phyloP scores from a whole-genome alignment of 352 stramenopile species.

The Halophytophthora batemanensis region DNA sequence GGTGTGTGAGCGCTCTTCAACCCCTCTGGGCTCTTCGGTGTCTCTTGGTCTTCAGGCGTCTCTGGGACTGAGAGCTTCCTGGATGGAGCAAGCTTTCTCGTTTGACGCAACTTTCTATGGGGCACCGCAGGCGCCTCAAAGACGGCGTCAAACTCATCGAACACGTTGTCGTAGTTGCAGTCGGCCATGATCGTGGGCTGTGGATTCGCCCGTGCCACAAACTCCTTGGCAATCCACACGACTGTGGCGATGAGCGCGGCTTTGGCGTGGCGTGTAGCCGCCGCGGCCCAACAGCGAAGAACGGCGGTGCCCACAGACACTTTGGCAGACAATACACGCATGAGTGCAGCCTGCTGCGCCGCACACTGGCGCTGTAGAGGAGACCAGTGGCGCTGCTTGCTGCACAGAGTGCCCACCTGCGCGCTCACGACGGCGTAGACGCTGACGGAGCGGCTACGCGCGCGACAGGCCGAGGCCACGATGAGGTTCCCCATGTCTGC shows the following conservation, averaged over 20 bases:
- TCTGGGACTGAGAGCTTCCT: slow-evolving; percentile 4
- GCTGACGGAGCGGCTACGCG: slow-evolving; percentile 25
- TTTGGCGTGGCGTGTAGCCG: slow-evolving; percentile 17
- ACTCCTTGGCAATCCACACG: slow-evolving; percentile 33
- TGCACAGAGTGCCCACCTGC: slow-evolving; percentile 14
- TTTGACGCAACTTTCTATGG: slow-evolving; percentile 16
- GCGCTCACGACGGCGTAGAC: slow-evolving; percentile 23
- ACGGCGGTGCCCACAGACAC: slow-evolving; percentile 21
- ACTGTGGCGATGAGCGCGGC: slow-evolving; percentile 24
- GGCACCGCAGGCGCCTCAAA: slow-evolving; percentile 20
- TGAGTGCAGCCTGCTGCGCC: slow-evolving; percentile 25
- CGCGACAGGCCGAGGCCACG: slow-evolving; percentile 25
- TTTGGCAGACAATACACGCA: slow-evolving; percentile 18
- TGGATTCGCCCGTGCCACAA: slow-evolving; percentile 13
- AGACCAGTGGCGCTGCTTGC: slow-evolving; percentile 11
- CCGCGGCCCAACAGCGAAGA: slow-evolving; percentile 19
- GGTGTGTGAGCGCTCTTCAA: too few relatives aligned
- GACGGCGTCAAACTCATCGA: slow-evolving; percentile 30
- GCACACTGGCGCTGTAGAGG: slow-evolving; percentile 24
- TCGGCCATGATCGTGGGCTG: slow-evolving; percentile 3
- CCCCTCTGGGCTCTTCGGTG: slow-evolving; percentile 8
- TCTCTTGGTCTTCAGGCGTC: slow-evolving; percentile 3
- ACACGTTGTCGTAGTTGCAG: slow-evolving; percentile 27
- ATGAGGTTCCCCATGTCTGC: slow-evolving; percentile 29
- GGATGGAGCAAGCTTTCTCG: slow-evolving; percentile 13